phyloP scores from a whole-genome alignment of 2,329 filamentous ascomycete genomes.

The Lecanicillium sp. region DNA sequence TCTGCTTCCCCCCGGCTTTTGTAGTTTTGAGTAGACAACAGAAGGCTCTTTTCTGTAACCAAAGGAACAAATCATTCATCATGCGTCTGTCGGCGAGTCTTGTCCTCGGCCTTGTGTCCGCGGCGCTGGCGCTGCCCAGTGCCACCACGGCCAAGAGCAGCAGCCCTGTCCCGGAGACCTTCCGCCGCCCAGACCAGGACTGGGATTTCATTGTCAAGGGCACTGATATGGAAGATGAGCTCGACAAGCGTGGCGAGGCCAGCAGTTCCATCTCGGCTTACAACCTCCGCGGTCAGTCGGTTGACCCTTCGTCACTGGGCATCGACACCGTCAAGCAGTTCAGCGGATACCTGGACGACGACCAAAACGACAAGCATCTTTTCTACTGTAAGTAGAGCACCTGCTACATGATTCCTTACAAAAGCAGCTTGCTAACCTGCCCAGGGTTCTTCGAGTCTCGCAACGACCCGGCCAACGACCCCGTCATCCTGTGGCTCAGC shows the following conservation, averaged over 20 bases:
- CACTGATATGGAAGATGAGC: constrained; percentile 72
- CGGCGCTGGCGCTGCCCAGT: constrained; percentile 4
- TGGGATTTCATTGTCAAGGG: constrained; percentile 93
- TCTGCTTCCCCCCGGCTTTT: too few species aligned
- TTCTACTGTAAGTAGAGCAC: constrained; percentile 88
- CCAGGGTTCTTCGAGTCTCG: constrained; percentile 93
- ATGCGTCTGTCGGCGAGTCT: constrained; percentile 7
- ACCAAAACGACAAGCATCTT: constrained; percentile 93
- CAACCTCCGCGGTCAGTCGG: constrained; percentile 83
- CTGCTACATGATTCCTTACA: background rate
- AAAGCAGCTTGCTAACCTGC: background rate
- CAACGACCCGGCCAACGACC: constrained; percentile 94
- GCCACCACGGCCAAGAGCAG: background rate
- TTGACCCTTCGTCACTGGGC: constrained; percentile 76
- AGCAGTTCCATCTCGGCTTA: constrained; percentile 71
- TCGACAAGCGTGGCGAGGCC: constrained; percentile 70
- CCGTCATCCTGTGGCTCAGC: constrained; percentile 90
- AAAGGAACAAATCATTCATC: background rate
- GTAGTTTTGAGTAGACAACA: too few species aligned
- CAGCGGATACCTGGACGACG: constrained; percentile 94
- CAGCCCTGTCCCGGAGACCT: constrained; percentile 56
- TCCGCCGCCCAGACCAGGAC: constrained; percentile 66
- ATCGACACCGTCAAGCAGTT: constrained; percentile 96
- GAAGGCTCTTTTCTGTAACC: too few species aligned
- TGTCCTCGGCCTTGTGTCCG: constrained; percentile 5